Conservation (phyloP, 352 stramenopile species). For the Phytophthora pinifolia region DNA sequence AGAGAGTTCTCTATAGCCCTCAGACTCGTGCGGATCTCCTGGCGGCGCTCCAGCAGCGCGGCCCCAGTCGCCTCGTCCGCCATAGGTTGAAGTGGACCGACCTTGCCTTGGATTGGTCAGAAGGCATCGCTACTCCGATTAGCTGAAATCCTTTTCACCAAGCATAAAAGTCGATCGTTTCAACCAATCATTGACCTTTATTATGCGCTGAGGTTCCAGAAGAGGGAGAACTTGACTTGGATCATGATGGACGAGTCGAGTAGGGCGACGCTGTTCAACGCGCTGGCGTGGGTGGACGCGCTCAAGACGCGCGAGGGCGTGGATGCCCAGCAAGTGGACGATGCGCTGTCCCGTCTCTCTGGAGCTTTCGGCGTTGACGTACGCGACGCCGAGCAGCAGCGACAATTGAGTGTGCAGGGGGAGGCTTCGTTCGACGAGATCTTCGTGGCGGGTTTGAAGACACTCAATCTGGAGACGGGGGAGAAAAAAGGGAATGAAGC, state of each 20-base stretch:
- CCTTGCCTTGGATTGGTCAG: constrained; percentile 14
- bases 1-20: constrained; percentile 41
- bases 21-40: constrained; percentile 42
- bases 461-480: constrained; percentile 54
- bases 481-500: constrained; percentile 25
- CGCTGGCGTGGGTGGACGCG: constrained; percentile 66
- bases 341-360: constrained; percentile 62
- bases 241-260: constrained; percentile 35
- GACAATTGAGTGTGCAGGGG: constrained; percentile 43
- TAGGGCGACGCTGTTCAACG: constrained; percentile 71
- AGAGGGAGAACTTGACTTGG: constrained; percentile 17
- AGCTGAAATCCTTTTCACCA: neutral
- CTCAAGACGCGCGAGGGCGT: constrained; percentile 59
- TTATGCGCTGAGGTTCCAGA: constrained; percentile 17
- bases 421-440: constrained; percentile 62
- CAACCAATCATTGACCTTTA: constrained; percentile 9
- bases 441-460: constrained; percentile 66
- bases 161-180: neutral
- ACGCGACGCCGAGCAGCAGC: constrained; percentile 56
- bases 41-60: constrained; percentile 38
- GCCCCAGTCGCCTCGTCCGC: constrained; percentile 22
- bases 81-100: constrained; percentile 14
- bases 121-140: no score
- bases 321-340: constrained; percentile 65
- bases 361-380: constrained; percentile 72